phyloP scores from a whole-genome alignment of 306 rosid species.

The Vigna unguiculata region DNA sequence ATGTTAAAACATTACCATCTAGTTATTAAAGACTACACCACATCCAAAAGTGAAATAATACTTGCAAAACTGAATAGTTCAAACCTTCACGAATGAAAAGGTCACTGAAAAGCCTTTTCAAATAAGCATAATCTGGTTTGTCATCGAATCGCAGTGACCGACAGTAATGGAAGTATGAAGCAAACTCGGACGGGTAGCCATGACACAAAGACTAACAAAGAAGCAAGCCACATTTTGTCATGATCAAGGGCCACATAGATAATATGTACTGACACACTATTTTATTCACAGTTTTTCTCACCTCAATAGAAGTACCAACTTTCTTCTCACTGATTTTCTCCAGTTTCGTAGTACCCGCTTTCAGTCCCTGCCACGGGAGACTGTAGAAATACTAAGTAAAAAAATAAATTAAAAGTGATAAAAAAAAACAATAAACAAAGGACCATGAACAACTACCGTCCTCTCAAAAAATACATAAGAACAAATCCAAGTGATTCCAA shows the following conservation, averaged over 20 bases:
- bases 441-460: constrained; percentile 66
- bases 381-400: constrained; percentile 59
- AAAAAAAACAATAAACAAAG: constrained; percentile 13
- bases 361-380: constrained; percentile 99
- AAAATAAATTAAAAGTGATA: constrained; percentile 30
- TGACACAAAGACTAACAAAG: constrained; percentile 75
- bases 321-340: constrained; percentile 98
- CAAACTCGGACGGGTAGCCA: constrained; percentile 93
- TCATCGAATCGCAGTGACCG: constrained; percentile 96
- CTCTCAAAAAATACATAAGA: constrained; percentile 91
- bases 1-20: constrained; percentile 24
- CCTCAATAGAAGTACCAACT: constrained; percentile 94
- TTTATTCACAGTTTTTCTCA: constrained; percentile 41
- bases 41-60: constrained; percentile 13
- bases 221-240: constrained; percentile 49
- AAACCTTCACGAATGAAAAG: constrained; percentile 97
- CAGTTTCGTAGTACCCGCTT: constrained; percentile 97
- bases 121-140: constrained; percentile 93
- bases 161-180: constrained; percentile 93
- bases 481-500: constrained; percentile 97
- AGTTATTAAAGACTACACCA: constrained; percentile 26
- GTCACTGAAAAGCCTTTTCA: constrained; percentile 95
- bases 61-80: constrained; percentile 19
- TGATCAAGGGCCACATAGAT: neutral
- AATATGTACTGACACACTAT: constrained; percentile 13